Evolutionary conservation across 345 rosid genomes (phyloP).

Genomic region (Gossypium turneri): DNA sequence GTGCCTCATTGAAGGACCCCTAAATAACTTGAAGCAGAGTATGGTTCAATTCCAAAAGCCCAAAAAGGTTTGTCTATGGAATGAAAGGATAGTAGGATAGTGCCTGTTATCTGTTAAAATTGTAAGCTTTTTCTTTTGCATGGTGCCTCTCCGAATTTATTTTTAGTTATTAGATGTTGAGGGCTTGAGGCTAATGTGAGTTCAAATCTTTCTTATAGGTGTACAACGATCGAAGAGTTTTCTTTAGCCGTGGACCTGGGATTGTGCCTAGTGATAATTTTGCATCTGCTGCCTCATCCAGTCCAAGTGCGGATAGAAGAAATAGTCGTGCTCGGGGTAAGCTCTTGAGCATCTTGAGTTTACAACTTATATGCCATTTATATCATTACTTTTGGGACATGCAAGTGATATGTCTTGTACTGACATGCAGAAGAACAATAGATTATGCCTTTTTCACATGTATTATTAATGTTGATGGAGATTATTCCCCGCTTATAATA

Average conservation of each 20-base stretch:
- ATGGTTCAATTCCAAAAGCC: constrained; percentile 99
- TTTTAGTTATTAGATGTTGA: background rate
- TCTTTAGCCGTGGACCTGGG: constrained; percentile 84
- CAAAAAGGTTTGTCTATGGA: constrained; percentile 57
- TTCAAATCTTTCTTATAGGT: constrained; percentile 39
- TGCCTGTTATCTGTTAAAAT: constrained; percentile 5
- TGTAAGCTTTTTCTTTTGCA: constrained; percentile 1
- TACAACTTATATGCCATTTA: background rate
- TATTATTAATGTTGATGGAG: background rate
- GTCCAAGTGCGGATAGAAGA: constrained; percentile 75
- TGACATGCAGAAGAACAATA: background rate
- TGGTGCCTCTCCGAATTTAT: background rate
- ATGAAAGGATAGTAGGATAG: background rate
- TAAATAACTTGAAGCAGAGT: constrained; percentile 96
- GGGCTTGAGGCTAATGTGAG: background rate
- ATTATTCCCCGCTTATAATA: background rate
- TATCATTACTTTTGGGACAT: background rate
- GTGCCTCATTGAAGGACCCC: constrained; percentile 98
- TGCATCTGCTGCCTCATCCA: constrained; percentile 45
- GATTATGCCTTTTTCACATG: background rate
- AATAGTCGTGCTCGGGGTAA: constrained; percentile 78
- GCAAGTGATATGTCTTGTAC: background rate
- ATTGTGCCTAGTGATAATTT: constrained; percentile 67
- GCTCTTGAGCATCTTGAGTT: constrained; percentile 4
- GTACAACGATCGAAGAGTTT: constrained; percentile 83